Conservation (phyloP, 805 yeast species). For the Wickerhamomyces chambardii region DNA sequence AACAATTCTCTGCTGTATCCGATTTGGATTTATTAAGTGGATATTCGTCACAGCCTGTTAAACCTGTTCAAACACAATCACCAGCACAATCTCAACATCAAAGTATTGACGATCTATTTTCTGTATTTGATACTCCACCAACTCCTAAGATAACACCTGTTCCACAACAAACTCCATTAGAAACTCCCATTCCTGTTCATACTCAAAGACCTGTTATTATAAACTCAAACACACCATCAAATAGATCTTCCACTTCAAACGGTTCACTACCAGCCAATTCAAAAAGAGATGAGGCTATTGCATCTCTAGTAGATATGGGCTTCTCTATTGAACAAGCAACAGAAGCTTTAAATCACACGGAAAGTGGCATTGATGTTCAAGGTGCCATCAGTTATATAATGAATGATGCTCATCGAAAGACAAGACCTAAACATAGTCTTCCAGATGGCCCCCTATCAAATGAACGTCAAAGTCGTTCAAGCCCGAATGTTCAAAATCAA, state of each 20-base stretch:
- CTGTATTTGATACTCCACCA: conserved; percentile 21
- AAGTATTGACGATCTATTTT: conserved; percentile 19
- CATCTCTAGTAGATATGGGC: conserved; percentile 75
- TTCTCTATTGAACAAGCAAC: conserved; percentile 54
- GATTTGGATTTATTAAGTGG: conserved; percentile 9
- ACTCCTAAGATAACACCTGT: conserved; percentile 3
- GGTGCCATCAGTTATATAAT: conserved; percentile 60
- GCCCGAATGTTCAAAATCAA: conserved; percentile 1
- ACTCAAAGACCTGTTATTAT: background rate
- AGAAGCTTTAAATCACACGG: conserved; percentile 45
- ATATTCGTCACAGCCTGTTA: no score
- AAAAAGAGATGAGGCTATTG: conserved; percentile 41
- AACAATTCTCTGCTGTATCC: background rate
- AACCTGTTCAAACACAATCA: background rate
- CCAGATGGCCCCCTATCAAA: conserved; percentile 2
- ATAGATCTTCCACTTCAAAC: no score
- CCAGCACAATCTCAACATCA: conserved; percentile 1
- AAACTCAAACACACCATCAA: no score
- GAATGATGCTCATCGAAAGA: conserved; percentile 42
- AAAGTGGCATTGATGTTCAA: conserved; percentile 46
- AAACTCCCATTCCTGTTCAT: background rate
- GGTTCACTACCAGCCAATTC: no score
- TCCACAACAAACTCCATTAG: background rate
- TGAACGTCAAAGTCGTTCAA: conserved; percentile 3
- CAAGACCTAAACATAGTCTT: conserved; percentile 20